Evolutionary conservation across 192 early-diverging fungal genomes (phyloP).

Genomic region (Physocladia obscura): DNA sequence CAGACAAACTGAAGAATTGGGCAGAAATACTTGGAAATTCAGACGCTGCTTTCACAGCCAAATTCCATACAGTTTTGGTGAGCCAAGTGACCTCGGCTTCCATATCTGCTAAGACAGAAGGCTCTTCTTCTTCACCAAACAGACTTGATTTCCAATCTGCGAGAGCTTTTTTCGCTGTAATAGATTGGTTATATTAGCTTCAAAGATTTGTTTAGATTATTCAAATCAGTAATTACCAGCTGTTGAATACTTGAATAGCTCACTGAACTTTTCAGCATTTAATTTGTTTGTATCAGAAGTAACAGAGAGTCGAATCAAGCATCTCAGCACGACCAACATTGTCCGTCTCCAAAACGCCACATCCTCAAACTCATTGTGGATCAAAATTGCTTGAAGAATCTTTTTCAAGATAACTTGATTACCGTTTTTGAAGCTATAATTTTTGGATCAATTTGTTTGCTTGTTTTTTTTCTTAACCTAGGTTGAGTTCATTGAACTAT

Average conservation of each 20-base stretch:
- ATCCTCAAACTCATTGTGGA: constrained; percentile 5
- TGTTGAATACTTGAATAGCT: not conserved
- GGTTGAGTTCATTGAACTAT: not conserved
- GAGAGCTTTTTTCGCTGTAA: not conserved
- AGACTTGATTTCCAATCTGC: not conserved
- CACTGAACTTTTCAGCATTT: not conserved
- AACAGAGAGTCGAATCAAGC: constrained; percentile 11
- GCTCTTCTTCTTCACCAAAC: not conserved
- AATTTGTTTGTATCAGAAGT: constrained; percentile 4
- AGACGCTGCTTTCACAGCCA: not conserved
- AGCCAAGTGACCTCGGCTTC: constrained; percentile 13
- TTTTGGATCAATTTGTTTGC: no score
- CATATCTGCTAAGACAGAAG: not conserved
- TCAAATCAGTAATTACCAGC: constrained; percentile 2
- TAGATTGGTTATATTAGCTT: no score
- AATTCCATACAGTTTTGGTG: constrained; percentile 19
- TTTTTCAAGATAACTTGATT: constrained; percentile 10
- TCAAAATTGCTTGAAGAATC: not conserved
- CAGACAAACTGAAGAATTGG: constrained; percentile 12
- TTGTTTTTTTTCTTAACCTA: no score
- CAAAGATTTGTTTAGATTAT: no score
- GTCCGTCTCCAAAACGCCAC: constrained; percentile 4
- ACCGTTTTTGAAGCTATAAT: constrained; percentile 17
- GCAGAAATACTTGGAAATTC: not conserved
- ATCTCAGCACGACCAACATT: constrained; percentile 12